Conservation (phyloP, 148 eudicot genomes). For the Polygonum aviculare region DNA sequence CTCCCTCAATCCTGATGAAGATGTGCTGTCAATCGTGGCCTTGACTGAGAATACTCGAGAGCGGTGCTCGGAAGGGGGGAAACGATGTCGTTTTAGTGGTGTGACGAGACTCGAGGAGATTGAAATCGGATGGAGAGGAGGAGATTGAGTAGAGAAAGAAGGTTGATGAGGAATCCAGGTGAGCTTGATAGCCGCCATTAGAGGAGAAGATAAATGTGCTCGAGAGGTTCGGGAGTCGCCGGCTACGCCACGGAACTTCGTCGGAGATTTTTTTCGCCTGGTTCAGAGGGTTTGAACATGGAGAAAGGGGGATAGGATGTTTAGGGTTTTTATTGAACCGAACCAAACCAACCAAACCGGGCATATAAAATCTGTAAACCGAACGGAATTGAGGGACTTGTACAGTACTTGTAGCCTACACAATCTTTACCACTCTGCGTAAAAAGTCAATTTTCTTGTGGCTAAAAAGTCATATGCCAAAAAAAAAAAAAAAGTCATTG, state of each 20-base stretch:
- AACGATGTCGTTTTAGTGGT: background rate
- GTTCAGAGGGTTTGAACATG: no score
- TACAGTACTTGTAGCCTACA: no score
- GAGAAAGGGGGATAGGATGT: no score
- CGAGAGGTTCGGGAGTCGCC: background rate
- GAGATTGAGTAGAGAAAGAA: background rate
- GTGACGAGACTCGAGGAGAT: background rate
- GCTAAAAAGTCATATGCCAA: no score
- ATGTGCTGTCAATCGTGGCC: slow-evolving; percentile 24
- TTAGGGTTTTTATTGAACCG: no score
- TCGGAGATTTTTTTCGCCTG: background rate
- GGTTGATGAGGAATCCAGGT: background rate
- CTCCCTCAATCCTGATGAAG: slow-evolving; percentile 31
- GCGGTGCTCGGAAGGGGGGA: background rate
- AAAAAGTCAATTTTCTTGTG: no score
- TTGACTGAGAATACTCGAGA: slow-evolving; percentile 14
- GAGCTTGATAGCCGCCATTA: background rate
- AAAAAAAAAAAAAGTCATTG: no score
- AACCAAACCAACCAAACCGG: no score
- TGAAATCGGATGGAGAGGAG: background rate
- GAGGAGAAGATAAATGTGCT: background rate
- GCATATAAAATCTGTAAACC: no score
- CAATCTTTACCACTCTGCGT: no score
- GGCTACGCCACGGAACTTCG: background rate
- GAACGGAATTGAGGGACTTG: no score